phyloP scores from a whole-genome alignment of 106 monocot genomes.

The Allium sativum region DNA sequence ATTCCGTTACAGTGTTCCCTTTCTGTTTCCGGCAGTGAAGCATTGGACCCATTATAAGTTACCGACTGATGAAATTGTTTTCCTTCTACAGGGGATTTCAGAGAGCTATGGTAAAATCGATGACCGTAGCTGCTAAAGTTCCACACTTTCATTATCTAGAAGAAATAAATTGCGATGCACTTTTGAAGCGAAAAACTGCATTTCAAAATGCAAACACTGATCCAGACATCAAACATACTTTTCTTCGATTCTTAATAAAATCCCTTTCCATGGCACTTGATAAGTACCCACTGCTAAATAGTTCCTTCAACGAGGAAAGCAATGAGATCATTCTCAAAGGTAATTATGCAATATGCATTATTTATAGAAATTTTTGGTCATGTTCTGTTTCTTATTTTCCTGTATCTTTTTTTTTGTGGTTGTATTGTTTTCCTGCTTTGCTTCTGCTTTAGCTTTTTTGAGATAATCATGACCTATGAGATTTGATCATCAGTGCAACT shows the following conservation, averaged over 20 bases:
- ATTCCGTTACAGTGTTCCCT: too few relatives aligned
- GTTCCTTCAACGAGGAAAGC: slow-evolving; percentile 74
- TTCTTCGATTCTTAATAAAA: slow-evolving; percentile 92
- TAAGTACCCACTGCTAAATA: slow-evolving; percentile 73
- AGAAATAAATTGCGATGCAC: slow-evolving; percentile 86
- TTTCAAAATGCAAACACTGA: slow-evolving; percentile 71
- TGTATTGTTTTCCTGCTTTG: too few relatives aligned
- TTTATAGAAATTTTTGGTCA: too few relatives aligned
- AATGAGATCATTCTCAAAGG: slow-evolving; percentile 90
- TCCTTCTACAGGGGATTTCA: slow-evolving; percentile 69
- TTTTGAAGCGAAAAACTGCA: slow-evolving; percentile 69
- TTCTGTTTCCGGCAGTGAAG: too few relatives aligned
- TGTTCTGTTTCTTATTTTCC: too few relatives aligned
- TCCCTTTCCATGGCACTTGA: slow-evolving; percentile 78
- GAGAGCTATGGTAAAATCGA: slow-evolving; percentile 91
- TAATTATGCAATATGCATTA: slow-evolving; percentile 18
- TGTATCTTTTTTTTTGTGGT: too few relatives aligned
- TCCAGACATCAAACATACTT: slow-evolving; percentile 74
- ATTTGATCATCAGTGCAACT: too few relatives aligned
- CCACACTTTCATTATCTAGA: slow-evolving; percentile 96
- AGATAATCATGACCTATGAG: too few relatives aligned
- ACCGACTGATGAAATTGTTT: neutral
- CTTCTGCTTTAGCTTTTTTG: too few relatives aligned
- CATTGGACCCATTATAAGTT: neutral
- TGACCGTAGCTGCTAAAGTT: slow-evolving; percentile 85